Evolutionary conservation across 139 green algal genomes (phyloP), one percentile per base, ranked within the genome.

Genomic region (Chlorella sp.): DNA sequence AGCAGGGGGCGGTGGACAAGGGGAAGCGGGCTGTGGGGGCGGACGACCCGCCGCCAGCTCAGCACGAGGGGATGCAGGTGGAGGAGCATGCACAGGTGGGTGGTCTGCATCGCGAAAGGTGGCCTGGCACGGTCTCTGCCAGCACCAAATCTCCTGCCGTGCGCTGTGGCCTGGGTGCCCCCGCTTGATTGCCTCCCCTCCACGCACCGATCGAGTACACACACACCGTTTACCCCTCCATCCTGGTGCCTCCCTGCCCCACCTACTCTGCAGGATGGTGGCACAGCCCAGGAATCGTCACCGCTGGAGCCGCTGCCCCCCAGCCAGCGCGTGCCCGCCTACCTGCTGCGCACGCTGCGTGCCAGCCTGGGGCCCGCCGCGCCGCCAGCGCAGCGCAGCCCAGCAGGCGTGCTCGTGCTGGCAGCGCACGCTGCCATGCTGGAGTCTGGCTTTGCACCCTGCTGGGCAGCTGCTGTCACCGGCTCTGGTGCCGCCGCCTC

Each of bases 361-460:
- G 83, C 40, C 39, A 76, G 37, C 39, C 53, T 28, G 32, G 39
- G 30, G 21, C 48, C 40, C 4, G 0, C 39, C 32, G 57, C 32
- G 57, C 14, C 48, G 21, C 40, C 69, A 30, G 19, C 3, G n/a
- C 82, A 60, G 4, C 19, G 19, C 34, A 21, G 48, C 7, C 28
- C 66, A 2, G 60, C 86, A 16, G 60, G 39, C n/a, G 22, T 91
- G 42, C 68, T 94, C 64, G 1, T 93, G 90, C 85, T 94, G n/a
- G 68, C 90, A 32, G 83, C 88, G 9, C 92, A 95, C 71, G 92
- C 92, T 34, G 91, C 89, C 0, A 91, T 94, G 91, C 73, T 93
- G 69, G 91, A 94, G 64, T 91, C 66, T 39, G 91, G 92, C 30
- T 86, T 86, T 86, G 78, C 68, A 16, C 84, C 84, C 5, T 40